Percentiles rank a stretch among this genome's conserved stretches.
phyloP scores from a whole-genome alignment of 2,329 filamentous ascomycete species.

The Calonectria pseudoturangicola region DNA sequence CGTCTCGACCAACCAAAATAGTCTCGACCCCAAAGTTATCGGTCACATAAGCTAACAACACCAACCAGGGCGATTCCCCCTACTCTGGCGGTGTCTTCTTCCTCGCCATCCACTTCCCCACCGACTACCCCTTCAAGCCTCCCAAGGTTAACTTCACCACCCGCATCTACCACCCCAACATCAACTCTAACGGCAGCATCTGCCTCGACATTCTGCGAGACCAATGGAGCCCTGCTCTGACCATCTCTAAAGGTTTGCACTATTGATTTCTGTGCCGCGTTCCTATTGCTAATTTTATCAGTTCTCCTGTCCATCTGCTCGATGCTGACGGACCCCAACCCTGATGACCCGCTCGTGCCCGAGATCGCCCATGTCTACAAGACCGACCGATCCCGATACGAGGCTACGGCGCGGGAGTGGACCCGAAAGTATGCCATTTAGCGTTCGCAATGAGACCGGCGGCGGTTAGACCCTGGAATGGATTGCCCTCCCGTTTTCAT shows the following conservation, averaged over 20 bases:
- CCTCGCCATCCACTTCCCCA: constrained; percentile 98
- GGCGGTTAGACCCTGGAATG: constrained; percentile 54
- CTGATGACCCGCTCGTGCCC: constrained; percentile 97
- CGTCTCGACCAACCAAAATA: constrained; percentile 42
- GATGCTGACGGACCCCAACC: constrained; percentile 99
- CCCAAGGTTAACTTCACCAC: constrained; percentile 99
- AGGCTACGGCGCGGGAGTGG: constrained; percentile 98
- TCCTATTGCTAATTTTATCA: constrained; percentile 61
- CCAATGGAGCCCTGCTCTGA: constrained; percentile 99
- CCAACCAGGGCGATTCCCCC: constrained; percentile 89
- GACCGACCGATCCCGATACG: constrained; percentile 96
- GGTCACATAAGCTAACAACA: constrained; percentile 54
- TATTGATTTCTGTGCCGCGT: constrained; percentile 24
- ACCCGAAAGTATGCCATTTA: constrained; percentile 99
- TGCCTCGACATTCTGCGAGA: constrained; percentile 98
- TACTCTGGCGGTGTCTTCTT: constrained; percentile 99
- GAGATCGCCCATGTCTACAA: constrained; percentile 99
- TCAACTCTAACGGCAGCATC: constrained; percentile 99
- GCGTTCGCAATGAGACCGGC: constrained; percentile 45
- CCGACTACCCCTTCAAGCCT: constrained; percentile 99
- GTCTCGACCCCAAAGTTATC: constrained; percentile 23
- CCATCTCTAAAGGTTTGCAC: constrained; percentile 93
- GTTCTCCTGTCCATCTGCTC: constrained; percentile 99
- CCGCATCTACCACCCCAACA: constrained; percentile 99
- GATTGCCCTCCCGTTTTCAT: constrained; percentile 55